phyloP scores from a whole-genome alignment of 1,284 basidiomycete genomes.

The Austroboletus niveus region DNA sequence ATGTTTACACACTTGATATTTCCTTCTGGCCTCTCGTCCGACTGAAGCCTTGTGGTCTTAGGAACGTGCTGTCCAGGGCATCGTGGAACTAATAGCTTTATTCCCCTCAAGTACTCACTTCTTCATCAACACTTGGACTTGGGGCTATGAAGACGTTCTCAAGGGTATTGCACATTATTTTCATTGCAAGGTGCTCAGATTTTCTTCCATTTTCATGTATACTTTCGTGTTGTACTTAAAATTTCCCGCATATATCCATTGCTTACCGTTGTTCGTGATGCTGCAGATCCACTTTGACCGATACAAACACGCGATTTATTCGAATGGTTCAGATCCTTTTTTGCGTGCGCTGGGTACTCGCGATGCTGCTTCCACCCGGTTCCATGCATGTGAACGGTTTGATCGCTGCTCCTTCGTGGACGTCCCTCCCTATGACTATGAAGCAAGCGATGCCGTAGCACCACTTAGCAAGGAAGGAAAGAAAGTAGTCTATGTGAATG shows the following conservation, averaged over 20 bases:
- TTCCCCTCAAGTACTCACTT: conserved; percentile 72
- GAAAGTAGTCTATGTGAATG: conserved; percentile 75
- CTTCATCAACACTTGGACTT: conserved; percentile 92
- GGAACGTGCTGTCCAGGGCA: conserved; percentile 64
- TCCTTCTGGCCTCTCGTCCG: neutral
- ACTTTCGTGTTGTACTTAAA: neutral
- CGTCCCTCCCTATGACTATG: conserved; percentile 32
- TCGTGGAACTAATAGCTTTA: conserved; percentile 66
- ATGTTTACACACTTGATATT: conserved; percentile 6
- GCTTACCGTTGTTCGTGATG: conserved; percentile 6
- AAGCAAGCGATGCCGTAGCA: conserved; percentile 1
- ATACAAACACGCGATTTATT: conserved; percentile 77
- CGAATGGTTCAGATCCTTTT: conserved; percentile 59
- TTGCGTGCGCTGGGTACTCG: conserved; percentile 63
- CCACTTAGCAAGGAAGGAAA: conserved; percentile 42
- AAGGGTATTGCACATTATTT: conserved; percentile 72
- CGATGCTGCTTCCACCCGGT: conserved; percentile 63
- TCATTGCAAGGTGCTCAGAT: conserved; percentile 47
- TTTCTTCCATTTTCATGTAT: neutral
- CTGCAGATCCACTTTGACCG: conserved; percentile 83
- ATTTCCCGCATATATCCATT: conserved; percentile 3
- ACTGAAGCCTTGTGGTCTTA: conserved; percentile 27
- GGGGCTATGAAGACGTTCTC: conserved; percentile 87
- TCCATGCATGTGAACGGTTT: conserved; percentile 89
- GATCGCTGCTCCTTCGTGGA: conserved; percentile 68